phyloP scores from a whole-genome alignment of 306 rosid species.

The Dicorynia guianensis region DNA sequence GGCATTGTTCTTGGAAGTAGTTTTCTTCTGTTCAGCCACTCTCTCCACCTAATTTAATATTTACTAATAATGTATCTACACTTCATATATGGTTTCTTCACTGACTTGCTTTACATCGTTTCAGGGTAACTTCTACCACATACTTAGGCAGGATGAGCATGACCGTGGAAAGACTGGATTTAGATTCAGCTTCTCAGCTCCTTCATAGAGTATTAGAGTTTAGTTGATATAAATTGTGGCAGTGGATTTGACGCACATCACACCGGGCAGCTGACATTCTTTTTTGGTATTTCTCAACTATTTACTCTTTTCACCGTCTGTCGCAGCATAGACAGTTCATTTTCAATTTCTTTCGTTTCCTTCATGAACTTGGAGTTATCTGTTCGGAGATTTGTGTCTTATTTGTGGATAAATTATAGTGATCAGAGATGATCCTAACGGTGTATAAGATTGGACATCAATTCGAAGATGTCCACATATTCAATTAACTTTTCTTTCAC shows the following conservation, averaged over 20 bases:
- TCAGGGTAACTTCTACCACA: conserved; percentile 78
- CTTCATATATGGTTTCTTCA: conserved; percentile 14
- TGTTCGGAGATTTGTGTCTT: no score
- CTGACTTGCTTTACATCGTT: conserved; percentile 41
- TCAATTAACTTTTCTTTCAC: no score
- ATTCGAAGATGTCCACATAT: no score
- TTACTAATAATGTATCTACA: conserved; percentile 23
- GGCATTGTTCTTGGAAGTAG: conserved; percentile 13
- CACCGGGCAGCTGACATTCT: conserved; percentile 30
- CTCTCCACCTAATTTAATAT: not conserved
- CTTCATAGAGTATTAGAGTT: conserved; percentile 47
- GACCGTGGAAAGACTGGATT: conserved; percentile 88
- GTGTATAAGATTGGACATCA: no score
- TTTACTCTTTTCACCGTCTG: not conserved
- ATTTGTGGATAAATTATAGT: no score
- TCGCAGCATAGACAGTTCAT: not conserved
- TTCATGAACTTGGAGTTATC: no score
- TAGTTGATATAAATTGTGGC: not conserved
- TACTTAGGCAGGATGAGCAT: conserved; percentile 70
- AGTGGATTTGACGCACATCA: conserved; percentile 22
- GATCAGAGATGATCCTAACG: no score
- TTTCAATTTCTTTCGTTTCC: conserved; percentile 34
- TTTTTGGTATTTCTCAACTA: conserved; percentile 19
- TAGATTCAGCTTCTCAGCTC: conserved; percentile 83
- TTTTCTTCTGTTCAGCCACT: not conserved